Evolutionary conservation across 2,329 filamentous ascomycete species (phyloP).

Genomic region (Fusarium pseudocircinatum): DNA sequence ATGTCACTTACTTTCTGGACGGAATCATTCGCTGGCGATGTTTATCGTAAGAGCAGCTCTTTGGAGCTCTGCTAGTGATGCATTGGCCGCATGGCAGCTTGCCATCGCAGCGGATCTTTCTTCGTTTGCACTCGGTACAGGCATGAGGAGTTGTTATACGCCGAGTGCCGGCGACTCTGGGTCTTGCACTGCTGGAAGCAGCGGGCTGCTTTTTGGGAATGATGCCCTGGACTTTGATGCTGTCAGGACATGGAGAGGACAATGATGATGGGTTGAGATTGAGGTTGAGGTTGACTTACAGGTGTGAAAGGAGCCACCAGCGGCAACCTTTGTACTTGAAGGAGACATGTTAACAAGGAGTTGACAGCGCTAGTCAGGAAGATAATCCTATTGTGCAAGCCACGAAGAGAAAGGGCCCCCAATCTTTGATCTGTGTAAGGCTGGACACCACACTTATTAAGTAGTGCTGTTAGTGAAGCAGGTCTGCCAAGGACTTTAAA

Average conservation of each 20-base stretch:
- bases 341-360: slow-evolving; percentile 47
- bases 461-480: slow-evolving; percentile 32
- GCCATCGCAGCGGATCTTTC: slow-evolving; percentile 87
- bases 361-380: slow-evolving; percentile 22
- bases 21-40: slow-evolving; percentile 80
- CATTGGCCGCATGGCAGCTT: slow-evolving; percentile 85
- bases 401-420: slow-evolving; percentile 29
- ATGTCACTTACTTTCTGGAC: slow-evolving; percentile 72
- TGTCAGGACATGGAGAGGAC: slow-evolving; percentile 9
- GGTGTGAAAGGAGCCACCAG: slow-evolving; percentile 49
- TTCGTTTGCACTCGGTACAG: slow-evolving; percentile 79
- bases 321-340: slow-evolving; percentile 57
- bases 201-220: slow-evolving; percentile 60
- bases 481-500: slow-evolving; percentile 17
- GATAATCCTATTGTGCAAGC: slow-evolving; percentile 22
- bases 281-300: slow-evolving; percentile 29
- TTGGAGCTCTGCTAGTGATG: slow-evolving; percentile 81
- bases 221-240: slow-evolving; percentile 59
- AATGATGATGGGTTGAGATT: background rate
- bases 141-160: slow-evolving; percentile 69
- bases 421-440: slow-evolving; percentile 24
- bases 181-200: slow-evolving; percentile 48
- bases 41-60: slow-evolving; percentile 83
- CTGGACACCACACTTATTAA: slow-evolving; percentile 31
- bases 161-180: slow-evolving; percentile 53